Base-by-base conservation (phyloP, 2,329 filamentous ascomycete genomes). In the Nemania sp. region DNA sequence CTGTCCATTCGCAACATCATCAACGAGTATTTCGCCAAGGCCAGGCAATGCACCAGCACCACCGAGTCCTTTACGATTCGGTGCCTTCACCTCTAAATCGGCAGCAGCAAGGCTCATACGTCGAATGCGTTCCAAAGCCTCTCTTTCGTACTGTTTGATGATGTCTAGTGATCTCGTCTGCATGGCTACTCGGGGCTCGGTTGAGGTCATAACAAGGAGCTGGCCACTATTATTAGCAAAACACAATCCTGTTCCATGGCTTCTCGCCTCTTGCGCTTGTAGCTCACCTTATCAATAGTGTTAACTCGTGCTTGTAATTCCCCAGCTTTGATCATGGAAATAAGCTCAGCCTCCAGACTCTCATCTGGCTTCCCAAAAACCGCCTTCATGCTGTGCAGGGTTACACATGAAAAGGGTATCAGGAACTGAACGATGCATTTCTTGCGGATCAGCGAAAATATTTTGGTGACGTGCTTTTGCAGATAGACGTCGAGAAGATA, bases 351-450 rank as follows among this genome's bases (percentile, higher is more conserved):
- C 64, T 91, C 86, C 41, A 93, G 84, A 3, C 81, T 79, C 57
- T 79, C 74, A 3, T 81, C 81, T 0, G 82, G 75, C 2, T 79
- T 75, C 0, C 84, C 85, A 70, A 99, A 97, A 2, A 90, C 86
- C 30, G 81, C 77, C 7, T 89, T 84, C 77, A 99, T 83, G 56
- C 85, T 91, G 17, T 86, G 80, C 4, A 97, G 77, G 0, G 89
- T 92, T 57, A 97, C 91, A 61, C 86, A 87, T 36, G 88, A 95
- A 71, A 96, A 99, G 0, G 94, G 92, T 20, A 90, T 80, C 64
- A 96, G 88, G 73, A 97, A 97, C 67, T 96, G 90, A 20, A 92
- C 83, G 54, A 99, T 97, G 66, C 92, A 93, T 75, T 97, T 97
- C 66, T 82, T 89, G 54, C 94, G 85, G 62, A 99, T 91, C 42